A percentile compares a stretch with the other conserved stretches of the same genome.
phyloP scores from a whole-genome alignment of 2,329 filamentous ascomycete species.

The Fusarium redolens region DNA sequence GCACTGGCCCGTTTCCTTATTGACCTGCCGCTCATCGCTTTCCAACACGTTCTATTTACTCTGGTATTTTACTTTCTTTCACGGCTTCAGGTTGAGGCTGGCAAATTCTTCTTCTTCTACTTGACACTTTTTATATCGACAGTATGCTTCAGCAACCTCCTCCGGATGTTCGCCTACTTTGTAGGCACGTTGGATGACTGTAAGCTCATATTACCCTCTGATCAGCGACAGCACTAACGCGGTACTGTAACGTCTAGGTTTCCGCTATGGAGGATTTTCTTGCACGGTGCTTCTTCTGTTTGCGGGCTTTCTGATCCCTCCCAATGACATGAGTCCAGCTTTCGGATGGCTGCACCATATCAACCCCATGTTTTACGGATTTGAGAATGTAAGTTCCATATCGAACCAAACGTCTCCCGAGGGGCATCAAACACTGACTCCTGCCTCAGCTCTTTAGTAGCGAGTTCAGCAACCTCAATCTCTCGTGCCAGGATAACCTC shows the following conservation, averaged over 20 bases:
- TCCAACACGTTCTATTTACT: neutral
- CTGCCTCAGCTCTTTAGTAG: neutral
- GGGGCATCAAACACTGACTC: rapidly evolving
- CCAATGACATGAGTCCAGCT: neutral
- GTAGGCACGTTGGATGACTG: neutral
- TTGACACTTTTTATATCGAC: neutral
- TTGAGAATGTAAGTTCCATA: neutral
- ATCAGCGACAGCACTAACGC: neutral
- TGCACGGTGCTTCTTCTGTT: neutral
- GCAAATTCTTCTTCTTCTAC: neutral
- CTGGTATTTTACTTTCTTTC: neutral
- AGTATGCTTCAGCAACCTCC: neutral
- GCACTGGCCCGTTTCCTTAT: neutral
- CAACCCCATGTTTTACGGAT: neutral
- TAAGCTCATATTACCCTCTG: neutral
- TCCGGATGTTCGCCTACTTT: neutral
- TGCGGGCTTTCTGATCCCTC: neutral
- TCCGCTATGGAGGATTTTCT: neutral
- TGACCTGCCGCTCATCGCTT: neutral
- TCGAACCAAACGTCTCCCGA: rapidly evolving
- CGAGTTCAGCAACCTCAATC: neutral
- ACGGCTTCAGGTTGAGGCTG: neutral
- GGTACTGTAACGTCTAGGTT: neutral
- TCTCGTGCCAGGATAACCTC: neutral
- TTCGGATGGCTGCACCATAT: neutral